Base-by-base conservation (phyloP, 2,329 filamentous ascomycete genomes). In the Botrytis pseudocinerea region DNA sequence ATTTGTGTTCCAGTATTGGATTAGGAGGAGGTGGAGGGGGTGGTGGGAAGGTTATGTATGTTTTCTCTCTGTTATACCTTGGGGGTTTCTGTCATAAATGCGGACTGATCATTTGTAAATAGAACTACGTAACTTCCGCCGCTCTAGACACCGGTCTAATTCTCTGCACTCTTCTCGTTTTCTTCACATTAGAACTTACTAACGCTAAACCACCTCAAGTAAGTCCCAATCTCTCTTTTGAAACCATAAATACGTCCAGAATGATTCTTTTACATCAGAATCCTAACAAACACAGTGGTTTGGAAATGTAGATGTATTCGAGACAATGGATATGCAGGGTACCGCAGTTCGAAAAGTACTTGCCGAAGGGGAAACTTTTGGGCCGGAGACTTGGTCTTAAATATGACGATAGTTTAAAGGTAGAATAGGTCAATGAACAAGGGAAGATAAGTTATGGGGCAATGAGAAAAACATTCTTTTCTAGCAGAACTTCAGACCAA, bases 1-100 rank as follows among this genome's bases (percentile, higher is more conserved):
- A 14, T 86, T 87, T 65, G 76, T 90, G 51, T 93, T 93, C 83
- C 86, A 87, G 75, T 91, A 87, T 82, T 87, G 86, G 6, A 54
- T 68, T 40, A 68, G 64, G 35, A 40, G 32, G 12, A 54, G 35
- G 7, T 54, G 46, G 46, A 40, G 64, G 22, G 91, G 90, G 48
- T 93, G 91, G 92, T 94, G 92, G 92, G 84, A 91, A 81, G 89
- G 91, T 81, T 94, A 93, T 40, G 46, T 66, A 40, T 20, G 46
- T 51, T 12, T 20, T 40, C 9, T 66, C 25, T 28, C 18, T 51
- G 38, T 5, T 54, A 1, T 9, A 22, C 48, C 16, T n/a, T 16
- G 9, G 12, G 25, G 14, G 1, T 9, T 40, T n/a, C 7, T 25
- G 1, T 28, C 28, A 20, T 22, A 25, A 42, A 57, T 18, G 28